Base-by-base conservation (phyloP, 177 flowering plant genomes). In the Vitis hybrid region DNA sequence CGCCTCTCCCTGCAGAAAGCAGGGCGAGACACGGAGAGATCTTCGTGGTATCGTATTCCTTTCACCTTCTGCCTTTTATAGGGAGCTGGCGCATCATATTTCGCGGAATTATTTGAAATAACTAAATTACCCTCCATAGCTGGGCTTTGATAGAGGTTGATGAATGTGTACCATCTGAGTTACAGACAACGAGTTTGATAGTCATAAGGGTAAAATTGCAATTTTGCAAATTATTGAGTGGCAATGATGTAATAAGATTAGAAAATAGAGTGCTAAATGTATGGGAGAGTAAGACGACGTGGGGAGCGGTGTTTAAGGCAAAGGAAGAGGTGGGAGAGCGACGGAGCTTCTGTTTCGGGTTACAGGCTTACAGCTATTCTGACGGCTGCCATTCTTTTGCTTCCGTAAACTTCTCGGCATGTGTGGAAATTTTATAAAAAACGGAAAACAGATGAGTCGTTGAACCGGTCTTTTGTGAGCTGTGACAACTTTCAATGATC, bases 1-100 rank as follows among this genome's bases (percentile, higher is more conserved):
- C 5, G 51, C 13, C 59, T 34, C 69, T 60, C 67, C 71, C 70
- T 67, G 74, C 72, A 12, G 10, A 15, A 60, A 15, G 78, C 78
- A 75, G 74, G 78, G 64, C 10, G 40, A 62, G 71, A 14, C 4
- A 48, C 8, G 65, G n/a, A 34, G 68, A 17, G 57, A 54, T 19
- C 21, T 5, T 1, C 32, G 3, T 48, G 15, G 48, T 4, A 52
- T 40, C 45, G 7, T 40, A 5, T 6, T 40, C 7, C 6, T 40
- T 5, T 40, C 45, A 7, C 45, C 45, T 40, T 40, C 45, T 40
- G 7, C 45, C 45, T 40, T 40, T 40, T 52, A 64, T 18, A 64
- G 51, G 50, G 50, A 61, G 19, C 19, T 61, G 58, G 30, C 30
- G 30, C 30, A 26, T 26, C 30, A 26, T 26, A 26, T 26, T 26